These are phyloP conservation scores for Coemansia sp. DNA, from an alignment of 192 early-diverging fungal genomes.

Conservation along the genomic window DNA sequence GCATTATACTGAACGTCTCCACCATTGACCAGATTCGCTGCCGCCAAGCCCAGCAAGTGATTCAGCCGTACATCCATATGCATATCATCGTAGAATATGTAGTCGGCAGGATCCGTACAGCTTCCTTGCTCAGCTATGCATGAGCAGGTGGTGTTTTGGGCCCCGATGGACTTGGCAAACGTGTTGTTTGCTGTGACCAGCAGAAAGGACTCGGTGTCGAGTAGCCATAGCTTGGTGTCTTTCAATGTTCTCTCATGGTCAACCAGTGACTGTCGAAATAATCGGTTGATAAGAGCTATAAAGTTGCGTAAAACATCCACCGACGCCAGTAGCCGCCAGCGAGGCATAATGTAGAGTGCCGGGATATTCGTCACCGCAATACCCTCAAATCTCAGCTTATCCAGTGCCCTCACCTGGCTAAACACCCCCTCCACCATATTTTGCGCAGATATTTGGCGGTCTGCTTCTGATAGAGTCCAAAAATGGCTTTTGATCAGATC, in stretches of 20 bases:
- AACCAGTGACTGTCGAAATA: conserved; percentile 16
- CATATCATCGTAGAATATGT: conserved; percentile 25
- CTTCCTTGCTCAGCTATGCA: conserved; percentile 15
- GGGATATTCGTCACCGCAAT: conserved; percentile 21
- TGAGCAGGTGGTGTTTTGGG: conserved; percentile 18
- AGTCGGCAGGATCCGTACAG: conserved; percentile 22
- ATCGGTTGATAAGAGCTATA: conserved; percentile 4
- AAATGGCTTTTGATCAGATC: conserved; percentile 3
- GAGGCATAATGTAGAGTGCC: conserved; percentile 20
- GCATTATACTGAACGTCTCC: conserved; percentile 21
- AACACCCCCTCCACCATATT: conserved; percentile 12
- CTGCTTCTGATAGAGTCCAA: not conserved
- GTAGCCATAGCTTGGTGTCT: conserved; percentile 17
- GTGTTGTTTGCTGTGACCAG: conserved; percentile 23
- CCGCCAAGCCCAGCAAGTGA: conserved; percentile 23
- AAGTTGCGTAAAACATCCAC: conserved; percentile 14
- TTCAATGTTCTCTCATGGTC: not conserved
- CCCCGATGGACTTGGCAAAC: conserved; percentile 23
- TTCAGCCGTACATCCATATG: conserved; percentile 31
- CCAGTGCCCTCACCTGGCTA: conserved; percentile 10
- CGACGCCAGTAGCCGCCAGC: conserved; percentile 16
- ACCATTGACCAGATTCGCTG: conserved; percentile 18
- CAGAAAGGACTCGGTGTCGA: conserved; percentile 22
- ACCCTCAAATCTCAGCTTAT: conserved; percentile 20
- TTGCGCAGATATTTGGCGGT: conserved; percentile 1